A percentile compares a stretch with the other conserved stretches of the same genome.
Conservation (phyloP, 2,329 filamentous ascomycete species). For the Colletotrichum camelliae region DNA sequence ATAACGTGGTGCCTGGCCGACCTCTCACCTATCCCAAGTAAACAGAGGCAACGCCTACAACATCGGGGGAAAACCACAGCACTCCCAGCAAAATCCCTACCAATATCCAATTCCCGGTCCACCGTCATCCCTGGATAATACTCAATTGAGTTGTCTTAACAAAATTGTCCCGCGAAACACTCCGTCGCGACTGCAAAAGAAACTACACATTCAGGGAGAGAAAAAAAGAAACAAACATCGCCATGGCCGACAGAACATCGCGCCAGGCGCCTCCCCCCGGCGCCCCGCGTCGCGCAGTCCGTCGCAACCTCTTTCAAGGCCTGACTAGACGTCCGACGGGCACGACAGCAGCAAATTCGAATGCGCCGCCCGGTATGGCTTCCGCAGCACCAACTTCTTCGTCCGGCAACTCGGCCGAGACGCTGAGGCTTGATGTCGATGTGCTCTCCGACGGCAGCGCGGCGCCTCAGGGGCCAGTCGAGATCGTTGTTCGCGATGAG, state of each 20-base stretch:
- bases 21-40: conserved; percentile 4
- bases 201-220: neutral
- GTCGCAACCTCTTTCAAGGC: conserved; percentile 65
- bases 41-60: conserved; percentile 7
- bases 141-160: neutral
- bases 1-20: conserved; percentile 22
- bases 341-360: neutral
- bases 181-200: neutral
- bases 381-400: conserved; percentile 9
- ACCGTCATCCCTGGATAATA: neutral
- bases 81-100: neutral
- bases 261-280: conserved; percentile 2
- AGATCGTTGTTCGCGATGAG: conserved; percentile 68
- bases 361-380: conserved; percentile 18
- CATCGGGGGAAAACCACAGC: neutral
- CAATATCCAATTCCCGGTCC: neutral
- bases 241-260: conserved; percentile 16
- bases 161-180: neutral
- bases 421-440: conserved; percentile 52
- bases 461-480: conserved; percentile 32
- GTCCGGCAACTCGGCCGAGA: conserved; percentile 46
- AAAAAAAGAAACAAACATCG: neutral
- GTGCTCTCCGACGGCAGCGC: conserved; percentile 40
- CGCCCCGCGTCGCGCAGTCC: conserved; percentile 34
- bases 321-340: conserved; percentile 58